Conservation (phyloP, 2,329 filamentous ascomycete species). For the Sodiomyces alkalinus region DNA sequence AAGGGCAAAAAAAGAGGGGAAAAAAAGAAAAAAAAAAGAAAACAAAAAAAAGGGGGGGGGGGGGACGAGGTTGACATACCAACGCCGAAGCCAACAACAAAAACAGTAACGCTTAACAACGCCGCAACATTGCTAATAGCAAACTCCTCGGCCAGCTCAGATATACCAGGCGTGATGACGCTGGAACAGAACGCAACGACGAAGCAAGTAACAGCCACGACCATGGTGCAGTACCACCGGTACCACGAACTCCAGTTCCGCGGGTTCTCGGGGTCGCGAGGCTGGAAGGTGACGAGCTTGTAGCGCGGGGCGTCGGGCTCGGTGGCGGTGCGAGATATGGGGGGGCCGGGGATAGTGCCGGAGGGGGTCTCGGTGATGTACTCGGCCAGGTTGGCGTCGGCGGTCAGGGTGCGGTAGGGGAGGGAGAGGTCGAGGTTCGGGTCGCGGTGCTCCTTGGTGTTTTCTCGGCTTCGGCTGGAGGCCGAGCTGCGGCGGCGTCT, state of each 20-base stretch:
- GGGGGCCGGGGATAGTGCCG: constrained; percentile 43
- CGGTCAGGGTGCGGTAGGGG: constrained; percentile 48
- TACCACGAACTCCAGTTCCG: constrained; percentile 70
- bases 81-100: constrained; percentile 70
- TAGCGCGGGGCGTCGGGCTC: constrained; percentile 16
- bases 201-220: constrained; percentile 63
- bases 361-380: constrained; percentile 45
- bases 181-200: constrained; percentile 57
- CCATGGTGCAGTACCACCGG: constrained; percentile 80
- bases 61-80: too few species aligned
- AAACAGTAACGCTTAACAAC: constrained; percentile 57
- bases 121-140: constrained; percentile 56
- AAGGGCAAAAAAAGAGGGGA: background rate
- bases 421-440: constrained; percentile 37
- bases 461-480: constrained; percentile 5
- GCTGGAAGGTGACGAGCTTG: constrained; percentile 48
- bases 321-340: constrained; percentile 3
- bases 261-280: constrained; percentile 60
- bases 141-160: constrained; percentile 48
- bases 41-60: too few species aligned
- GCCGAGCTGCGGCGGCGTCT: constrained; percentile 1
- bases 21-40: too few species aligned
- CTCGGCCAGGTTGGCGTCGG: constrained; percentile 47
- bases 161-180: constrained; percentile 65
- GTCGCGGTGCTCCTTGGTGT: constrained; percentile 20